Percentiles rank a stretch among this genome's conserved stretches.
phyloP scores from a whole-genome alignment of 2,329 filamentous ascomycete species.

The Ramularia collo-cygni region DNA sequence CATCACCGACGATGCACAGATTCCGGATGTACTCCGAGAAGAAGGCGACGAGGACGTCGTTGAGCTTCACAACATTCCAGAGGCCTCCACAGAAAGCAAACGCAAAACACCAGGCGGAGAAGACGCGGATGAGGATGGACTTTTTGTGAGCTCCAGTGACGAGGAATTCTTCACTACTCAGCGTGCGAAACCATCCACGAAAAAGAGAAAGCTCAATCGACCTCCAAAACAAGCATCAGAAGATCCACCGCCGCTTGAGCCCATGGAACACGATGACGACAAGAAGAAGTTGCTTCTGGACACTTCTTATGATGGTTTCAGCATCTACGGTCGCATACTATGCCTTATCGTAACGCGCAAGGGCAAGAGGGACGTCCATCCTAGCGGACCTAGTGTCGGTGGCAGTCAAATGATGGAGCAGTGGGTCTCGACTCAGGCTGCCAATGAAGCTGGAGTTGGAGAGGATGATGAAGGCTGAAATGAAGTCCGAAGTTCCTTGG shows the following conservation, averaged over 20 bases:
- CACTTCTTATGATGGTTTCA: constrained; percentile 90
- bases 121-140: constrained; percentile 22
- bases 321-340: constrained; percentile 86
- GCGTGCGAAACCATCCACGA: constrained; percentile 18
- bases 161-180: constrained; percentile 30
- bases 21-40: constrained; percentile 44
- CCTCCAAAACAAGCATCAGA: constrained; percentile 9
- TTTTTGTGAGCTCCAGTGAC: constrained; percentile 33
- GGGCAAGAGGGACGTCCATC: constrained; percentile 36
- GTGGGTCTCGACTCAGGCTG: constrained; percentile 34
- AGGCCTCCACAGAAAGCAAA: constrained; percentile 27
- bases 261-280: constrained; percentile 48
- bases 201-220: constrained; percentile 12
- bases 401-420: constrained; percentile 35
- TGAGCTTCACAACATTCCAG: constrained; percentile 52
- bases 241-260: constrained; percentile 20
- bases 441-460: constrained; percentile 25
- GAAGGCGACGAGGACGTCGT: constrained; percentile 52
- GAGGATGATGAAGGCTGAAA: too few relatives aligned
- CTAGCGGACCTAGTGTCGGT: constrained; percentile 18
- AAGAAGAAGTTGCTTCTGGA: constrained; percentile 88
- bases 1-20: constrained; percentile 39
- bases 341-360: constrained; percentile 82
- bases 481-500: too few relatives aligned
- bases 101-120: constrained; percentile 15